Evolutionary conservation across 1,284 basidiomycete genomes (phyloP).

Genomic region (Pseudozyma flocculosa): DNA sequence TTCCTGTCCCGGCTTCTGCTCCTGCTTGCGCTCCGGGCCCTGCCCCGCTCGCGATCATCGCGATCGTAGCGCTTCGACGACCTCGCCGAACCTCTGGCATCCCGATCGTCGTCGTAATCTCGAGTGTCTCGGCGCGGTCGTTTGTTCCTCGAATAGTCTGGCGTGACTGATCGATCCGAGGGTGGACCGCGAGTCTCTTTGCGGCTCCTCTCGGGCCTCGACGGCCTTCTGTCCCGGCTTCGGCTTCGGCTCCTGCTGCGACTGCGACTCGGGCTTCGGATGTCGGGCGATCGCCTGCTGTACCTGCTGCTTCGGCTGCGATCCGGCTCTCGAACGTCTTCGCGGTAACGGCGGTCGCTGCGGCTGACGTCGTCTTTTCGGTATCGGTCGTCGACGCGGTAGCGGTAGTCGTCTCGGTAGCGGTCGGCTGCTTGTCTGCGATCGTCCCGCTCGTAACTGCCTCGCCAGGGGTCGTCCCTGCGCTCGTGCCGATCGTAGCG

Average conservation of each 20-base stretch:
- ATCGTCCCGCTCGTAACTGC: not conserved
- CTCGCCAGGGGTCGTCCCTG: not conserved
- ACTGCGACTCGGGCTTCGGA: too few species aligned
- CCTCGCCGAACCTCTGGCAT: too few species aligned
- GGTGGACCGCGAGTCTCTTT: too few species aligned
- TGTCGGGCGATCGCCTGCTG: not conserved
- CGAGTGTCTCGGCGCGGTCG: not conserved
- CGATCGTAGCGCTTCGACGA: not conserved
- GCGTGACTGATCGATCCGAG: slow-evolving; percentile 15
- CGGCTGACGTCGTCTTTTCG: too few species aligned
- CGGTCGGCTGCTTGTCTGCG: slow-evolving; percentile 5
- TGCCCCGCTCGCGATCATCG: not conserved
- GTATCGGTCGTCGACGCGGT: not conserved
- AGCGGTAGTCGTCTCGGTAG: not conserved
- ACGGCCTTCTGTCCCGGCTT: too few species aligned
- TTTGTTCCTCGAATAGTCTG: slow-evolving; percentile 15
- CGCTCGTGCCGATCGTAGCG: not conserved
- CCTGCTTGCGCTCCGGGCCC: not conserved
- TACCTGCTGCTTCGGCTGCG: not conserved
- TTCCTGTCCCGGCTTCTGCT: not conserved
- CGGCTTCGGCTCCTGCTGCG: too few species aligned
- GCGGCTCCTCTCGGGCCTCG: too few species aligned
- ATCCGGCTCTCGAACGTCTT: not conserved
- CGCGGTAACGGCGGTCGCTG: too few species aligned
- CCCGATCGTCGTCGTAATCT: too few species aligned